phyloP scores from a whole-genome alignment of 2,329 filamentous ascomycete species.

The Colletotrichum cuscutae region DNA sequence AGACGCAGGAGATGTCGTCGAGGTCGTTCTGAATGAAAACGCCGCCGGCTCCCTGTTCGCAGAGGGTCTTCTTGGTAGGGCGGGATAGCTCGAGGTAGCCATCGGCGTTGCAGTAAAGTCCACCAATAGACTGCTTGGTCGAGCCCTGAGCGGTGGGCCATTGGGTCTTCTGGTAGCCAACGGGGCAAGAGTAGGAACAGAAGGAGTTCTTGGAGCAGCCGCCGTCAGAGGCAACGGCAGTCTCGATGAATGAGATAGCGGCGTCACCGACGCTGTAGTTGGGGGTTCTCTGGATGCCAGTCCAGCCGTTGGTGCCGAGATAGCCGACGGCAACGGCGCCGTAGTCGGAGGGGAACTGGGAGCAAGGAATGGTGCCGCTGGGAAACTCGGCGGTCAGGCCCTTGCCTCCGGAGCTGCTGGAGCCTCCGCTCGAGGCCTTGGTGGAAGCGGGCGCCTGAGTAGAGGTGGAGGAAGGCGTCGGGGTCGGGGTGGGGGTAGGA shows the following conservation, averaged over 20 bases:
- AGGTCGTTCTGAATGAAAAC: conserved; percentile 83
- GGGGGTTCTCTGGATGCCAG: conserved; percentile 76
- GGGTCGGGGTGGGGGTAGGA: conserved; percentile 36
- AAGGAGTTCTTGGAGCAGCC: conserved; percentile 72
- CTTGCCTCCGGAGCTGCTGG: conserved; percentile 45
- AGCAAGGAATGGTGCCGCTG: conserved; percentile 77
- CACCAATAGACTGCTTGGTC: conserved; percentile 87
- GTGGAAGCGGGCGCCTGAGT: conserved; percentile 39
- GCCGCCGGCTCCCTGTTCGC: conserved; percentile 75
- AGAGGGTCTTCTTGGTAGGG: conserved; percentile 73
- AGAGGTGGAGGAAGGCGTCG: conserved; percentile 34
- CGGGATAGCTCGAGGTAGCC: conserved; percentile 85
- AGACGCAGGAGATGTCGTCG: conserved; percentile 73
- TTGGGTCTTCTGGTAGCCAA: conserved; percentile 91
- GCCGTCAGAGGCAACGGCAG: conserved; percentile 66
- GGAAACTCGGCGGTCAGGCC: conserved; percentile 79
- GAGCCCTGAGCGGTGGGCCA: conserved; percentile 84
- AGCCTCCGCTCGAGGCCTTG: conserved; percentile 40
- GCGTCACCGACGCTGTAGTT: conserved; percentile 59
- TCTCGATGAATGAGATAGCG: conserved; percentile 73
- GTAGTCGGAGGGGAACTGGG: conserved; percentile 80
- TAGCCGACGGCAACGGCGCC: conserved; percentile 79
- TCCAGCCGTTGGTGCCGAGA: conserved; percentile 79
- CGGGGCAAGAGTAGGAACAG: conserved; percentile 94
- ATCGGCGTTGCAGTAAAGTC: conserved; percentile 78